phyloP scores from a whole-genome alignment of 495 filamentous ascomycete species.

The Penicillium samsonianum region DNA sequence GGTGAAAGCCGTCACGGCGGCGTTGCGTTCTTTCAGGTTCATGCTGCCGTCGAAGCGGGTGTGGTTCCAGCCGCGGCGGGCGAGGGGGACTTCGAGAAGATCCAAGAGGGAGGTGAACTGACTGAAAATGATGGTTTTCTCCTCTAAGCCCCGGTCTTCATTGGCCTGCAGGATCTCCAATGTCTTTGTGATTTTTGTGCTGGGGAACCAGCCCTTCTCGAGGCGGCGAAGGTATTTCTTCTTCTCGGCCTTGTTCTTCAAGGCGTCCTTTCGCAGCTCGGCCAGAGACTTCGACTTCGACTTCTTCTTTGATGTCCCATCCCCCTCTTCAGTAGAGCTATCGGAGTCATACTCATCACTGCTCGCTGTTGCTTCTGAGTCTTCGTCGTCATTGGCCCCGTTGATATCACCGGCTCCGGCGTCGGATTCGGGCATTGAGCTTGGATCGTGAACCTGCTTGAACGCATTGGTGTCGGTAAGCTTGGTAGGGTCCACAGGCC shows the following conservation, averaged over 20 bases:
- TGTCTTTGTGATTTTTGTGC: slow-evolving; percentile 77
- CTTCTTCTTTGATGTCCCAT: slow-evolving; percentile 64
- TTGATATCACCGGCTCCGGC: slow-evolving; percentile 9
- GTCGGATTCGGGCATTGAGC: slow-evolving; percentile 26
- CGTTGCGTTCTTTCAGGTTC: slow-evolving; percentile 65
- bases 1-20: slow-evolving; percentile 72
- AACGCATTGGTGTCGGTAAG: slow-evolving; percentile 76
- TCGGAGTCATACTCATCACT: slow-evolving; percentile 39
- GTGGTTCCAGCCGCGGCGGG: slow-evolving; percentile 61
- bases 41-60: slow-evolving; percentile 88
- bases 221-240: slow-evolving; percentile 63
- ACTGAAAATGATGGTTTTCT: slow-evolving; percentile 93
- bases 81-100: slow-evolving; percentile 85
- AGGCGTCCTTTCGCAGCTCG: slow-evolving; percentile 24
- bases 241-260: slow-evolving; percentile 55
- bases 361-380: slow-evolving; percentile 34
- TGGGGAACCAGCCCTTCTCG: slow-evolving; percentile 66
- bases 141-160: slow-evolving; percentile 41
- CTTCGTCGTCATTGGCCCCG: slow-evolving; percentile 33
- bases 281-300: slow-evolving; percentile 63
- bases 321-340: slow-evolving; percentile 42
- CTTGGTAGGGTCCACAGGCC: slow-evolving; percentile 60
- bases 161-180: slow-evolving; percentile 65
- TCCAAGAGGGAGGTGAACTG: slow-evolving; percentile 92
- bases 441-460: slow-evolving; percentile 68